phyloP scores from a whole-genome alignment of 2,329 filamentous ascomycete species.

The Monilinia aucupariae region DNA sequence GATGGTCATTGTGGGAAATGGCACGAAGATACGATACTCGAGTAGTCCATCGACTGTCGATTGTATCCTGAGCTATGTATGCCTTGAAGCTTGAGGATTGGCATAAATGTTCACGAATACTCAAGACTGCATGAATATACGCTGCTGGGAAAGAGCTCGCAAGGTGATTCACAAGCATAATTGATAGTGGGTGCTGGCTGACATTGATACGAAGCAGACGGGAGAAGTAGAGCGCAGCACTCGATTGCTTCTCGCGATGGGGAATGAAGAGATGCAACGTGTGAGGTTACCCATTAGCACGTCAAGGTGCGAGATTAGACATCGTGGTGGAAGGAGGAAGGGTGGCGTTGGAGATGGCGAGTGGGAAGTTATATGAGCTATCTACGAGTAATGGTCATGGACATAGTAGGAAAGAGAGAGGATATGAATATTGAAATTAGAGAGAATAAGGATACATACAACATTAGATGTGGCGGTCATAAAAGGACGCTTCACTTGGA shows the following conservation, averaged over 20 bases:
- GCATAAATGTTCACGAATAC: not conserved
- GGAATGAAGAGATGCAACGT: slow-evolving; percentile 10
- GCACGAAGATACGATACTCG: slow-evolving; percentile 21
- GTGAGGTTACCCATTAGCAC: slow-evolving; percentile 20
- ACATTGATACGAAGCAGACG: slow-evolving; percentile 11
- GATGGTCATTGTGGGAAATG: slow-evolving; percentile 9
- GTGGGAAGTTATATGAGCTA: slow-evolving; percentile 17
- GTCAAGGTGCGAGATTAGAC: slow-evolving; percentile 17
- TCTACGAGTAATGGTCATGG: slow-evolving; percentile 19
- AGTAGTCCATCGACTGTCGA: slow-evolving; percentile 10
- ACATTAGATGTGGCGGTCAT: slow-evolving; percentile 16
- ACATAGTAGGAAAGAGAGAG: slow-evolving; percentile 19
- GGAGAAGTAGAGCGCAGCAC: slow-evolving; percentile 7
- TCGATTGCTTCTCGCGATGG: slow-evolving; percentile 18
- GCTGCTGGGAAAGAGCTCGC: slow-evolving; percentile 10
- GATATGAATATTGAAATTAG: slow-evolving; percentile 20
- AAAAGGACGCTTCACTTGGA: slow-evolving; percentile 18
- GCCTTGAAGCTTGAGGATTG: slow-evolving; percentile 2
- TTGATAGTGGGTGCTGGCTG: slow-evolving; percentile 17
- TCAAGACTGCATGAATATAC: slow-evolving; percentile 14
- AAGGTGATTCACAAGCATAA: slow-evolving; percentile 12
- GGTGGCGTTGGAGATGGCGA: slow-evolving; percentile 18
- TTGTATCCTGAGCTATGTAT: slow-evolving; percentile 12
- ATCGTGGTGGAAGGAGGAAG: slow-evolving; percentile 17
- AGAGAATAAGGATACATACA: slow-evolving; percentile 21